Conservation (phyloP, 345 rosid genomes). For the Syzygium grande region DNA sequence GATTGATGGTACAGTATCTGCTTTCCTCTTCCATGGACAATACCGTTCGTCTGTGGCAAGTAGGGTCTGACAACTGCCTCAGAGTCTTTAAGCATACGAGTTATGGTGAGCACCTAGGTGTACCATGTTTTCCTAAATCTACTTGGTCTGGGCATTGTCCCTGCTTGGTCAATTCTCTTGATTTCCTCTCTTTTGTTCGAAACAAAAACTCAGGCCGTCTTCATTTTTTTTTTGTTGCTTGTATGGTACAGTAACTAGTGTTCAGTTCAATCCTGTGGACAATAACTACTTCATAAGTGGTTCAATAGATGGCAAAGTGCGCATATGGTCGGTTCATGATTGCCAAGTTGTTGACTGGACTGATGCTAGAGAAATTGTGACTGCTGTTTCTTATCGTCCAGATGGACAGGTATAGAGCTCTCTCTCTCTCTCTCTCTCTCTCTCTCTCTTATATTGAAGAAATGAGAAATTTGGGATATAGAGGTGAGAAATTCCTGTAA, state of each 20-base stretch:
- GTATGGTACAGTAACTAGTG: slow-evolving; percentile 59
- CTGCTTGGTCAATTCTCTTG: neutral
- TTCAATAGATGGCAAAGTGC: slow-evolving; percentile 82
- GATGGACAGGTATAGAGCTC: slow-evolving; percentile 60
- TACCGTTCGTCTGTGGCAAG: slow-evolving; percentile 76
- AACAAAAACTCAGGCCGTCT: neutral
- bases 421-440: neutral
- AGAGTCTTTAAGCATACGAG: slow-evolving; percentile 59
- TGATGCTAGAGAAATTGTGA: slow-evolving; percentile 57
- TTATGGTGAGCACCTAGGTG: slow-evolving; percentile 38
- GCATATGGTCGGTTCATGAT: slow-evolving; percentile 59
- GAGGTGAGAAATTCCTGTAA: neutral
- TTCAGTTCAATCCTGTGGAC: slow-evolving; percentile 78
- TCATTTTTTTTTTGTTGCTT: neutral
- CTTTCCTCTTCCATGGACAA: slow-evolving; percentile 74
- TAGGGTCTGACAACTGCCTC: slow-evolving; percentile 53
- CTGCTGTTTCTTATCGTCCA: slow-evolving; percentile 81
- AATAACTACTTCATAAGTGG: slow-evolving; percentile 72
- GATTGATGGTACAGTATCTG: slow-evolving; percentile 50
- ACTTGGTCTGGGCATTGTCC: neutral
- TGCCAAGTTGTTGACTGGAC: slow-evolving; percentile 84
- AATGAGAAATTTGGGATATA: neutral
- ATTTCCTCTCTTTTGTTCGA: neutral
- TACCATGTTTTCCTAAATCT: neutral
- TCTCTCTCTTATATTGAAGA: neutral